Base-by-base conservation (phyloP, 2,329 filamentous ascomycete species). In the Coniochaeta hoffmannii region DNA sequence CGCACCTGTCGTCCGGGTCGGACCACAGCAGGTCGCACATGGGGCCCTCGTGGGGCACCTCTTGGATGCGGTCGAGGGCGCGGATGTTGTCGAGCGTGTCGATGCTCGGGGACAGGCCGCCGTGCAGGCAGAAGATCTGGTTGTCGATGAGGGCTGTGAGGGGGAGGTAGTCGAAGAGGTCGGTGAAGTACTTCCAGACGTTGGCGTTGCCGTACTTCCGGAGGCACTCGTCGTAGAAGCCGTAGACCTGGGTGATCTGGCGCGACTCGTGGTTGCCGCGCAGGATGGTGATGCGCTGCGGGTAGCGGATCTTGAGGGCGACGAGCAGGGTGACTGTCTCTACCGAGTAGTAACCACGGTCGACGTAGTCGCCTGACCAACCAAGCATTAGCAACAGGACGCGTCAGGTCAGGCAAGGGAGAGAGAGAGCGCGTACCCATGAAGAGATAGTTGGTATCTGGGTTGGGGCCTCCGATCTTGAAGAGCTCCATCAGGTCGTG, bases 401-500 rank as follows among this genome's bases (percentile, higher is more conserved):
- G 41, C 41, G 41, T 46, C 19, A 46, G 10, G 24, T n/a, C 50
- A 38, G 2, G 26, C n/a, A 3, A 19, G 49, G 11, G 6, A 9
- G 19, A 19, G 49, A 15, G 31, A 19, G 11, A 31, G 49, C 4
- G 28, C 49, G 69, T 76, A 94, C 90, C 92, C 91, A 99, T 97
- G 78, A 97, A 97, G 63, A 97, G 87, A 75, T 97, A 97, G 79
- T 97, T 97, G 69, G 94, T 97, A 74, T 99, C 94, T 63, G 94
- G 94, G 70, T 96, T 97, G 58, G 92, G 91, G 55, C 94, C 94
- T 64, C 94, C 94, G 72, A 99, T 97, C 78, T 96, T 95, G 83
- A 99, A 99, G 54, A 99, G 85, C 77, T 99, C 94, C 91, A 99
- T 97, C 73, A 99, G 76, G 70, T 99, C 94, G 74, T 97, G 93